A percentile compares a stretch with the other conserved stretches of the same genome.
Evolutionary conservation across 1,284 basidiomycete genomes (phyloP).

Genomic region (Ceratobasidium sp.): DNA sequence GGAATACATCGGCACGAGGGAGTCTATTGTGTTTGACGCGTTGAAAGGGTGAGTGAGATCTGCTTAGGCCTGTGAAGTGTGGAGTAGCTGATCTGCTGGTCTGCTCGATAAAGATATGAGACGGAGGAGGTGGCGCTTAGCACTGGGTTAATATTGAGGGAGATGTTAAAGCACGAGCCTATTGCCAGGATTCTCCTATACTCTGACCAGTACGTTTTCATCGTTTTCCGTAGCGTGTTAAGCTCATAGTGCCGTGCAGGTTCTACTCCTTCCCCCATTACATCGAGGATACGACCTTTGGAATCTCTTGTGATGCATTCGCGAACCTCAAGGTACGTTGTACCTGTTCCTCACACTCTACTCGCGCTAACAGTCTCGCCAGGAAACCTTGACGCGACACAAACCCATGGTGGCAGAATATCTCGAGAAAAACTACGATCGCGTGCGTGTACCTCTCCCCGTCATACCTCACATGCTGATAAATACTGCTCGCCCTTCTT

Average conservation of each 20-base stretch:
- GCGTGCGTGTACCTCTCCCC: constrained; percentile 63
- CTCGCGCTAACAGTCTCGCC: not conserved
- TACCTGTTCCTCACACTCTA: not conserved
- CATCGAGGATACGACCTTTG: constrained; percentile 98
- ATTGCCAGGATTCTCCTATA: constrained; percentile 91
- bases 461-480: not conserved
- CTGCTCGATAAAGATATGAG: constrained; percentile 68
- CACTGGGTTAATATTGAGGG: constrained; percentile 97
- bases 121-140: constrained; percentile 96
- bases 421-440: constrained; percentile 95
- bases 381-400: constrained; percentile 92
- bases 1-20: constrained; percentile 87
- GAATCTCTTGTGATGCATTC: constrained; percentile 97
- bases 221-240: not conserved
- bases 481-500: not conserved
- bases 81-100: not conserved
- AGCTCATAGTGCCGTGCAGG: constrained; percentile 57
- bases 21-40: constrained; percentile 89
- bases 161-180: constrained; percentile 95
- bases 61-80: no score
- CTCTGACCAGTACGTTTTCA: constrained; percentile 82
- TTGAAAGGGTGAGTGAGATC: constrained; percentile 68
- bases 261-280: constrained; percentile 98
- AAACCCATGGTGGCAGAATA: constrained; percentile 97
- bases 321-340: constrained; percentile 82